phyloP scores from a whole-genome alignment of 176 grass and related monocot genomes.

The Dactylis glomerata region DNA sequence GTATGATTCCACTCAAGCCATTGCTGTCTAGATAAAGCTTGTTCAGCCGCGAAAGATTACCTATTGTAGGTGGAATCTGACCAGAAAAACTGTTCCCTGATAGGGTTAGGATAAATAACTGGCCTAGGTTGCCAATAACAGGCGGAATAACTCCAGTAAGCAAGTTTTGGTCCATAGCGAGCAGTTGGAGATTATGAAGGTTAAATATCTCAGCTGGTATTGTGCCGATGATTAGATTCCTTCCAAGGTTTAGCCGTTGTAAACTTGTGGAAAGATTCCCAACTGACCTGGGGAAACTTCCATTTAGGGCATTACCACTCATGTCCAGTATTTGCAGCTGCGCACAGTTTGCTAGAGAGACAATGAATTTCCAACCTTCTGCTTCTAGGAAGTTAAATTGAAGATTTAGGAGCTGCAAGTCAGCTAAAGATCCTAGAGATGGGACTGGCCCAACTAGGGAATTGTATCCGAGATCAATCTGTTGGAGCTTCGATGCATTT shows the following conservation, averaged over 20 bases:
- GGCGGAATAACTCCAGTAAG: conserved; percentile 28
- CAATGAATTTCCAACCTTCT: not conserved
- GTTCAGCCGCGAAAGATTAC: conserved; percentile 26
- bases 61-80: conserved; percentile 25
- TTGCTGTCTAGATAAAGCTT: conserved; percentile 13
- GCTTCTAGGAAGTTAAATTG: not conserved
- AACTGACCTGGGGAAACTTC: not conserved
- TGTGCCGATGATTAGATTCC: conserved; percentile 8
- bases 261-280: conserved; percentile 32
- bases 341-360: conserved; percentile 1
- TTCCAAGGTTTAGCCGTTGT: not conserved
- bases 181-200: conserved; percentile 13
- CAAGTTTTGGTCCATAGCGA: conserved; percentile 33
- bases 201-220: conserved; percentile 25
- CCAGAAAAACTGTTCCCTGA: conserved; percentile 36
- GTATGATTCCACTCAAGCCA: conserved; percentile 10
- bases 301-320: not conserved
- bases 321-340: not conserved
- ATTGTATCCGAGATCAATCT: not conserved
- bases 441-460: not conserved
- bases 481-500: not conserved
- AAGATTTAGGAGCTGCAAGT: not conserved
- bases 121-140: conserved; percentile 14
- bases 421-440: not conserved
- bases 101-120: not conserved